A percentile compares a stretch with the other conserved stretches of the same genome.
Evolutionary conservation across 305 asterid genomes (phyloP).

Genomic region (Fraxinus paxiana): DNA sequence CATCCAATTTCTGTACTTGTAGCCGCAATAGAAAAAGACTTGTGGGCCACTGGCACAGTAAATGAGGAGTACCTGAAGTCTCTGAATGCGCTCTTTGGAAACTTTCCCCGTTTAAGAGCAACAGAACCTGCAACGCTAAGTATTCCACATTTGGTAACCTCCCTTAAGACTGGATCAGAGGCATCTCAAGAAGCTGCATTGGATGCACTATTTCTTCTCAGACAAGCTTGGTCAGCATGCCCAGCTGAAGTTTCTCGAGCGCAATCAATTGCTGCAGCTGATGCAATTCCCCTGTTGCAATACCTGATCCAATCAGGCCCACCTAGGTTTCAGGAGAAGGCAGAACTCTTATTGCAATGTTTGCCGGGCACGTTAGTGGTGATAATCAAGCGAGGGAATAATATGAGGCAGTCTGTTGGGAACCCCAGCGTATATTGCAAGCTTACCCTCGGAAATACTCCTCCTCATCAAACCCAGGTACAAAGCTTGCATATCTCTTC

Average conservation of each 20-base stretch:
- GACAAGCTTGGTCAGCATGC: slow-evolving; percentile 99
- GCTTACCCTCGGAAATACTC: slow-evolving; percentile 88
- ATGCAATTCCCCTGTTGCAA: slow-evolving; percentile 87
- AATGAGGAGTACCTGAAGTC: slow-evolving; percentile 92
- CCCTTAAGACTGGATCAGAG: slow-evolving; percentile 96
- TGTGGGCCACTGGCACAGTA: slow-evolving; percentile 94
- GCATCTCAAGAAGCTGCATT: slow-evolving; percentile 99
- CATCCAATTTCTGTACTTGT: slow-evolving; percentile 20
- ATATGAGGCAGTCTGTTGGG: slow-evolving; percentile 97
- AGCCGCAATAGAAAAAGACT: slow-evolving; percentile 85
- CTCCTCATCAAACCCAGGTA: slow-evolving; percentile 84
- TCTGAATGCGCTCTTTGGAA: slow-evolving; percentile 83
- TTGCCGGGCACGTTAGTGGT: slow-evolving; percentile 91
- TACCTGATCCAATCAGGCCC: slow-evolving; percentile 98
- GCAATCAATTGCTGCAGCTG: slow-evolving; percentile 97
- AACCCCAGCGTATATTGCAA: slow-evolving; percentile 92
- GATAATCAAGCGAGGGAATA: slow-evolving; percentile 85
- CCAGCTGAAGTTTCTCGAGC: slow-evolving; percentile 98
- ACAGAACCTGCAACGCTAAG: slow-evolving; percentile 97
- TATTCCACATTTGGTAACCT: slow-evolving; percentile 90
- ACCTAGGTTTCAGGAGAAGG: slow-evolving; percentile 97
- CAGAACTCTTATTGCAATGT: slow-evolving; percentile 92
- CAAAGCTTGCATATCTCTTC: background rate
- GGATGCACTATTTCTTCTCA: slow-evolving; percentile 84
- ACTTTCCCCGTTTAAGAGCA: slow-evolving; percentile 95